phyloP scores from a whole-genome alignment of 2,329 filamentous ascomycete genomes.

The Pyricularia grisea region DNA sequence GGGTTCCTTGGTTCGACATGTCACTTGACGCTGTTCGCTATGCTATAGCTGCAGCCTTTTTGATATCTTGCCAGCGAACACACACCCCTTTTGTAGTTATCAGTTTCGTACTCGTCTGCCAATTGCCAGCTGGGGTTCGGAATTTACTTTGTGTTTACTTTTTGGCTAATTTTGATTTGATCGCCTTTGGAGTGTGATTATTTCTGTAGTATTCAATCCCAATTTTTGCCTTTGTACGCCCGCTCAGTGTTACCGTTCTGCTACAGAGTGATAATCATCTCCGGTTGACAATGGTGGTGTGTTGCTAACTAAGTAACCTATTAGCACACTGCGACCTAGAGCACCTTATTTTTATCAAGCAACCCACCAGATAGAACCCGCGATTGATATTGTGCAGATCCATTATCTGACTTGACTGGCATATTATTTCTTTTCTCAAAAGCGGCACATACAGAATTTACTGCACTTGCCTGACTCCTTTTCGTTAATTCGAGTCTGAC shows the following conservation, averaged over 20 bases:
- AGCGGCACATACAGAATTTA: background rate
- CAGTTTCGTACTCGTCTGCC: background rate
- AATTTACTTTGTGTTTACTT: background rate
- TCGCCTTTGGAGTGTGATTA: background rate
- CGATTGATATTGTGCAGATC: background rate
- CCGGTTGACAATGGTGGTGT: background rate
- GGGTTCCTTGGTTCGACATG: background rate
- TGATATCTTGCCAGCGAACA: background rate
- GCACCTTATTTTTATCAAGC: background rate
- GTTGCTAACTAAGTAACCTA: background rate
- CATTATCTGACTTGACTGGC: background rate
- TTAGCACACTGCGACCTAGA: background rate
- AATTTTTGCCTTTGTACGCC: background rate
- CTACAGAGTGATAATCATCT: background rate
- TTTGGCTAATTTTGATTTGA: background rate
- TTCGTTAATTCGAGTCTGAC: no score
- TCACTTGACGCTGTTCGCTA: background rate
- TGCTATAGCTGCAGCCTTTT: background rate
- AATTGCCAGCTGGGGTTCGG: background rate
- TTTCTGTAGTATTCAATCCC: background rate
- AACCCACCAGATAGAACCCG: background rate
- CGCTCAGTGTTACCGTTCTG: background rate
- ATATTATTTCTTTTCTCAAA: background rate
- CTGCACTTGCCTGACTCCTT: background rate
- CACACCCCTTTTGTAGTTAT: background rate